Evolutionary conservation across 1,139 yeast species (phyloP).

Genomic region (Lodderomyces orthopsilosis): DNA sequence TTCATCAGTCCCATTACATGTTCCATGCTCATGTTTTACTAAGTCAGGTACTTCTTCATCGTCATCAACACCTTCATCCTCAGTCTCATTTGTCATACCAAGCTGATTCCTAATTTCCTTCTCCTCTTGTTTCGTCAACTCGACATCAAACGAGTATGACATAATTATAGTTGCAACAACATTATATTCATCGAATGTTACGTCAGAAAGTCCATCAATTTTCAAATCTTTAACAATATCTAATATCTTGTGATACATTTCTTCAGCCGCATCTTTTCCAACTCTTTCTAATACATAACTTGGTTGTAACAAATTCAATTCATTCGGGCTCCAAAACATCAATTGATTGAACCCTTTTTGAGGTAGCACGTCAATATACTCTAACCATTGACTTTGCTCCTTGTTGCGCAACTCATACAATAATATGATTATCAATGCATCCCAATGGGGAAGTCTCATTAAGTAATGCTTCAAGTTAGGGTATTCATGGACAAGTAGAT

Average conservation of each 20-base stretch:
- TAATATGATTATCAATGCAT: constrained; percentile 64
- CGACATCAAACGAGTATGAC: constrained; percentile 47
- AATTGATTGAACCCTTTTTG: constrained; percentile 54
- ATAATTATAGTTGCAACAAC: constrained; percentile 59
- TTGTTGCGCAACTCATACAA: constrained; percentile 52
- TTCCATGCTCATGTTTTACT: constrained; percentile 4
- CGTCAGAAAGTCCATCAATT: constrained; percentile 22
- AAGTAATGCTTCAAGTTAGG: constrained; percentile 35
- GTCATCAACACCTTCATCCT: constrained; percentile 7
- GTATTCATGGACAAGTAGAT: constrained; percentile 38
- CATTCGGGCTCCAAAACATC: constrained; percentile 71
- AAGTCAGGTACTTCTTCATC: constrained; percentile 4
- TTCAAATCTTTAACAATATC: constrained; percentile 21
- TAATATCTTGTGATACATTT: constrained; percentile 45
- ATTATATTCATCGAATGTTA: constrained; percentile 59
- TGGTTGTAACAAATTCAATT: constrained; percentile 56
- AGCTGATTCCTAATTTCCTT: background rate
- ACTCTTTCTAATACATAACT: constrained; percentile 67
- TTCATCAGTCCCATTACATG: background rate
- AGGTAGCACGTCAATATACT: constrained; percentile 75
- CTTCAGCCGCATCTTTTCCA: constrained; percentile 67
- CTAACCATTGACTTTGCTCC: constrained; percentile 56
- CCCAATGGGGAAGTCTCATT: constrained; percentile 65
- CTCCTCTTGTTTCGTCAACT: constrained; percentile 18
- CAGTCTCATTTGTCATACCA: background rate